Conservation (phyloP, 2,329 filamentous ascomycete species). For the Nigrospora sphaerica region DNA sequence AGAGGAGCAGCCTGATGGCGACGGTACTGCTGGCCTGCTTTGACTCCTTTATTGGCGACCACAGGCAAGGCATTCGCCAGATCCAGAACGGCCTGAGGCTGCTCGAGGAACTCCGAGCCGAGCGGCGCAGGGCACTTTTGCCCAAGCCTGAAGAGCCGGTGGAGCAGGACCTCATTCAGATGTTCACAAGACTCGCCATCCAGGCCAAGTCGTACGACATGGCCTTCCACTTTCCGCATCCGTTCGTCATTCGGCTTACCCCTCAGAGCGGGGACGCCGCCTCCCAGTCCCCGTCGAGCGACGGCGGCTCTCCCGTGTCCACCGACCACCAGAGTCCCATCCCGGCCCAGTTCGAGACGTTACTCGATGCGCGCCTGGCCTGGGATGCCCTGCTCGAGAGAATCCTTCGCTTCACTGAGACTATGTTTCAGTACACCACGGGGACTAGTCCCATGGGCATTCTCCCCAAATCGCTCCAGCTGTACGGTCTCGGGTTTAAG, state of each 20-base stretch:
- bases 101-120: slow-evolving; percentile 43
- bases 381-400: slow-evolving; percentile 51
- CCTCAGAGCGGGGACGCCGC: slow-evolving; percentile 26
- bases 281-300: slow-evolving; percentile 32
- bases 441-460: slow-evolving; percentile 45
- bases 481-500: slow-evolving; percentile 40
- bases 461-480: slow-evolving; percentile 38
- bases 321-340: slow-evolving; percentile 27
- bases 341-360: slow-evolving; percentile 37
- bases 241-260: slow-evolving; percentile 49
- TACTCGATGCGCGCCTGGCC: slow-evolving; percentile 47
- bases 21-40: slow-evolving; percentile 62
- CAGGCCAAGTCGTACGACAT: slow-evolving; percentile 63
- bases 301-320: slow-evolving; percentile 33
- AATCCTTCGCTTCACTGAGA: slow-evolving; percentile 52
- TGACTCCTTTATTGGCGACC: slow-evolving; percentile 59
- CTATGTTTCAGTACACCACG: slow-evolving; percentile 37
- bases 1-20: slow-evolving; percentile 54
- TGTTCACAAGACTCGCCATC: slow-evolving; percentile 57
- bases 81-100: slow-evolving; percentile 52
- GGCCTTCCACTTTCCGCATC: slow-evolving; percentile 60
- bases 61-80: slow-evolving; percentile 53
- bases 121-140: slow-evolving; percentile 31
- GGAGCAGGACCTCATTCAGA: slow-evolving; percentile 53
- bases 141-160: slow-evolving; percentile 38